Percentiles rank a stretch among this genome's conserved stretches.
Evolutionary conservation across 345 rosid genomes (phyloP).

Genomic region (Brassica napus): Da-Ae NC_063438.1:14003001-14003500

Average conservation of each 20-base stretch:
- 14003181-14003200: neutral
- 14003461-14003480: conserved; percentile 54
- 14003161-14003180: neutral
- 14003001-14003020: too few species aligned
- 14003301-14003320: conserved; percentile 58
- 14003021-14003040: neutral
- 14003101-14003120: neutral
- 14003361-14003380: conserved; percentile 54
- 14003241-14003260: neutral
- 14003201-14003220: neutral
- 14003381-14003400: conserved; percentile 70
- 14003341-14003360: conserved; percentile 59
- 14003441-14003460: conserved; percentile 97
- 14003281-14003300: conserved; percentile 87
- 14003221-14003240: neutral
- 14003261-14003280: conserved; percentile 36
- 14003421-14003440: conserved; percentile 68
- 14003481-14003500: conserved; percentile 67
- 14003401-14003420: conserved; percentile 45
- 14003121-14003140: neutral
- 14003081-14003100: neutral
- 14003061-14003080: neutral
- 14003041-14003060: neutral
- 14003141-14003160: neutral
- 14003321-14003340: conserved; percentile 51